Percentiles rank a stretch among this genome's conserved stretches.
Evolutionary conservation across 1,284 basidiomycete species (phyloP).

Genomic region (Ceraceosorus bombacis): DNA sequence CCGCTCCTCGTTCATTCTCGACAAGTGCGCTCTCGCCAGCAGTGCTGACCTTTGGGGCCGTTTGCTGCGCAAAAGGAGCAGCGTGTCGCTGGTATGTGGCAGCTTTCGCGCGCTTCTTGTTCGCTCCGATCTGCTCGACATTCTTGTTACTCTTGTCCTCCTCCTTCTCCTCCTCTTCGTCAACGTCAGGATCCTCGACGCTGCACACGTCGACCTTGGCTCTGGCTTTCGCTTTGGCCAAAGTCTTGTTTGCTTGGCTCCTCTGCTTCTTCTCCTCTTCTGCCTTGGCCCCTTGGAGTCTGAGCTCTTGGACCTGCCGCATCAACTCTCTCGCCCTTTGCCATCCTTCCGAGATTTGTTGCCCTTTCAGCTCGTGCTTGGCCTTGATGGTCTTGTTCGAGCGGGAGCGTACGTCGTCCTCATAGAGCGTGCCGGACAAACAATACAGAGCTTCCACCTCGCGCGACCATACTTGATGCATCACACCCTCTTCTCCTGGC

Average conservation of each 20-base stretch:
- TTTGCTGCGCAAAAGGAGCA: too few relatives aligned
- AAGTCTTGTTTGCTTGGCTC: conserved; percentile 7
- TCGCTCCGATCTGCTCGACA: background rate
- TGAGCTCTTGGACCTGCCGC: conserved; percentile 8
- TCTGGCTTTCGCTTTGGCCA: conserved; percentile 10
- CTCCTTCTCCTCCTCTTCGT: background rate
- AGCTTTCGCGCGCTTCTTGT: background rate
- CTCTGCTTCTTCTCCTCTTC: conserved; percentile 1
- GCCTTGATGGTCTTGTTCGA: too few relatives aligned
- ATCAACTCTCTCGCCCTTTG: background rate
- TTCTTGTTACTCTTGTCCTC: background rate
- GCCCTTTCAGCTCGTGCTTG: too few relatives aligned
- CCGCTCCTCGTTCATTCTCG: too few relatives aligned
- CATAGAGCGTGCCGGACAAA: conserved; percentile 40
- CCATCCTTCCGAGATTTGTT: background rate
- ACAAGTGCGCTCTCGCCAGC: too few relatives aligned
- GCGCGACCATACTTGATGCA: conserved; percentile 61
- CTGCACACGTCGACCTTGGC: background rate
- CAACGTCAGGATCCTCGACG: background rate
- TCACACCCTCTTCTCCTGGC: conserved; percentile 50
- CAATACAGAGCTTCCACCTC: conserved; percentile 60
- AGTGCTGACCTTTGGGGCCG: too few relatives aligned
- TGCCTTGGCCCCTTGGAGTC: conserved; percentile 10
- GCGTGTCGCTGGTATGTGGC: background rate
- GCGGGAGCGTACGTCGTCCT: conserved; percentile 14